Conservation (phyloP, 1,284 basidiomycete species). For the Boletellus deceptivus region DNA sequence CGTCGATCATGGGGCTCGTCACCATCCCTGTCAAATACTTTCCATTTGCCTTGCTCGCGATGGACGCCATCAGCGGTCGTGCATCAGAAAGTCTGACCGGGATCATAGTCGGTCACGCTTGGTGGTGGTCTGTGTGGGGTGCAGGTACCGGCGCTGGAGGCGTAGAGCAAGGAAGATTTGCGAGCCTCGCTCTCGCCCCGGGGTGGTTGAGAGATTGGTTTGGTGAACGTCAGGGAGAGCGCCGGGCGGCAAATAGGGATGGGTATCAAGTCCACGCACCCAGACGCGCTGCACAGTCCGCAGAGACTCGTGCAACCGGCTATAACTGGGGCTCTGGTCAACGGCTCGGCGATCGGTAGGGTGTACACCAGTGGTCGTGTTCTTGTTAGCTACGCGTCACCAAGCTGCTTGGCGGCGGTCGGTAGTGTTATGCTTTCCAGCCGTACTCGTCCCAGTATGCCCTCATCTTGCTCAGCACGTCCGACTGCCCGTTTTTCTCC, state of each 20-base stretch:
- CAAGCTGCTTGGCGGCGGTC: not conserved
- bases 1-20: conserved; percentile 74
- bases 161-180: conserved; percentile 27
- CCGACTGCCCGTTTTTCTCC: conserved; percentile 60
- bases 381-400: not conserved
- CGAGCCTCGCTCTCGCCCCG: conserved; percentile 36
- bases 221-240: conserved; percentile 28
- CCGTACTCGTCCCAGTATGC: conserved; percentile 84
- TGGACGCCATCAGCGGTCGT: conserved; percentile 72
- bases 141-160: conserved; percentile 31
- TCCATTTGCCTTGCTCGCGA: conserved; percentile 69
- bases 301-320: conserved; percentile 24
- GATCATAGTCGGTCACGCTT: conserved; percentile 71
- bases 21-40: conserved; percentile 70
- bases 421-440: conserved; percentile 40
- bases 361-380: no score
- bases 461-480: conserved; percentile 75
- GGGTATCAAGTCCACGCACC: conserved; percentile 28
- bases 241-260: conserved; percentile 12
- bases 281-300: conserved; percentile 31
- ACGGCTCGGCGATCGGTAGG: conserved; percentile 35
- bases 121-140: conserved; percentile 72
- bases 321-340: conserved; percentile 44
- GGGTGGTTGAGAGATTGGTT: conserved; percentile 38
- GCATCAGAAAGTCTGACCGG: conserved; percentile 66